These are phyloP conservation scores for Tylopilus sp. DNA, from an alignment of 768 basidiomycete species.

Conservation along the genomic window DNA sequence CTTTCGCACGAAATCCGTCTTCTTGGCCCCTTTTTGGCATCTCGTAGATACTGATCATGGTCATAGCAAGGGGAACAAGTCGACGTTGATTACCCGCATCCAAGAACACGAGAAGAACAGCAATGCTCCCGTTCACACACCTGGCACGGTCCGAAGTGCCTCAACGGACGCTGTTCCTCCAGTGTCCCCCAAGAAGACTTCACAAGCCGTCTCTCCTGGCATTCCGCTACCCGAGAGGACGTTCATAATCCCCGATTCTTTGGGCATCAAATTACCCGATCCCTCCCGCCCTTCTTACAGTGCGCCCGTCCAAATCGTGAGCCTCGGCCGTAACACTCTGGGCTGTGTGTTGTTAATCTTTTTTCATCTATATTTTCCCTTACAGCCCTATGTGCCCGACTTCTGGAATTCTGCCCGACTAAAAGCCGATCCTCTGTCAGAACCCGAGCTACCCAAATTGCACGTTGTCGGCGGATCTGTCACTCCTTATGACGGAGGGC, in stretches of 20 bases:
- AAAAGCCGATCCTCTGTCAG: constrained; percentile 28
- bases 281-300: constrained; percentile 41
- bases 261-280: constrained; percentile 58
- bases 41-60: constrained; percentile 7
- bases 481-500: constrained; percentile 47
- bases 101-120: constrained; percentile 44
- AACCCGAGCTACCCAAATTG: constrained; percentile 42
- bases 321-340: constrained; percentile 22
- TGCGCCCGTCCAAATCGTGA: constrained; percentile 55
- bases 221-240: constrained; percentile 33
- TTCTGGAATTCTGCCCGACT: constrained; percentile 51
- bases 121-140: constrained; percentile 7
- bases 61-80: constrained; percentile 56
- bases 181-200: constrained; percentile 20
- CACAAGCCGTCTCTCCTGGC: constrained; percentile 38
- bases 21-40: not conserved
- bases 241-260: constrained; percentile 29
- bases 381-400: constrained; percentile 58
- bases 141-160: constrained; percentile 23
- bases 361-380: not conserved
- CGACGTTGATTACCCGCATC: constrained; percentile 51
- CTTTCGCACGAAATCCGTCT: not conserved
- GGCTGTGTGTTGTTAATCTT: not conserved
- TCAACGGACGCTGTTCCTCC: constrained; percentile 20
- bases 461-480: constrained; percentile 46